Conservation (phyloP, 208 protist species). For the Porcisia deanei region DNA sequence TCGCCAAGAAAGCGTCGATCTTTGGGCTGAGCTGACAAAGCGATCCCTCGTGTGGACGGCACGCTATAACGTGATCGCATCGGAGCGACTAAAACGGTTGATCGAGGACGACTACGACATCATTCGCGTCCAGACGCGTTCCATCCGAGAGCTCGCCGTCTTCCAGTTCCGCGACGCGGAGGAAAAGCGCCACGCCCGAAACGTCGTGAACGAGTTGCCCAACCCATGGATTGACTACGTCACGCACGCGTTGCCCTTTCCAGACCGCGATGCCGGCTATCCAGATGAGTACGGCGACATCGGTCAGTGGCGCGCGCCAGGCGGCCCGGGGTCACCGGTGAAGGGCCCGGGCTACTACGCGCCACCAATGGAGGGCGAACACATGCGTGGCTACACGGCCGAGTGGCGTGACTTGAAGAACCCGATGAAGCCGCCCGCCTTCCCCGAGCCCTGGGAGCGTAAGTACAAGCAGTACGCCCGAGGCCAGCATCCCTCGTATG, state of each 20-base stretch:
- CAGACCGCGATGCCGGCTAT: conserved; percentile 89
- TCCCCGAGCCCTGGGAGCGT: conserved; percentile 88
- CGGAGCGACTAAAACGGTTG: conserved; percentile 74
- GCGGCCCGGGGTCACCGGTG: conserved; percentile 78
- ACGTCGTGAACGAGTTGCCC: conserved; percentile 81
- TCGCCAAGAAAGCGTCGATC: conserved; percentile 75
- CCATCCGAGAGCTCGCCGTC: conserved; percentile 87
- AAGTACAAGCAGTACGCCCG: conserved; percentile 92
- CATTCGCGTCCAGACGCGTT: conserved; percentile 87
- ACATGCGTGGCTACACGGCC: conserved; percentile 85
- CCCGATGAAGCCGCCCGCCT: conserved; percentile 82
- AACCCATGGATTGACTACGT: conserved; percentile 92
- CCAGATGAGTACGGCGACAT: conserved; percentile 92
- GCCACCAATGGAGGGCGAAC: conserved; percentile 88
- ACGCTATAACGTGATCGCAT: conserved; percentile 79
- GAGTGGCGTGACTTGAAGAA: conserved; percentile 91
- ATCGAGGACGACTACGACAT: conserved; percentile 92
- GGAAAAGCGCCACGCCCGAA: conserved; percentile 76
- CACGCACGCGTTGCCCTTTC: conserved; percentile 87
- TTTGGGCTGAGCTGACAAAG: conserved; percentile 91
- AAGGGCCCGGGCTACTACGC: conserved; percentile 90
- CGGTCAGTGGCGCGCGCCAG: conserved; percentile 89
- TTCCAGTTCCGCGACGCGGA: conserved; percentile 91
- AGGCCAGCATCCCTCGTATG: conserved; percentile 90
- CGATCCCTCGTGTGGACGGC: conserved; percentile 89